Base-by-base conservation (phyloP, 108 stramenopile species). In the Aurantiochytrium sp. region DNA sequence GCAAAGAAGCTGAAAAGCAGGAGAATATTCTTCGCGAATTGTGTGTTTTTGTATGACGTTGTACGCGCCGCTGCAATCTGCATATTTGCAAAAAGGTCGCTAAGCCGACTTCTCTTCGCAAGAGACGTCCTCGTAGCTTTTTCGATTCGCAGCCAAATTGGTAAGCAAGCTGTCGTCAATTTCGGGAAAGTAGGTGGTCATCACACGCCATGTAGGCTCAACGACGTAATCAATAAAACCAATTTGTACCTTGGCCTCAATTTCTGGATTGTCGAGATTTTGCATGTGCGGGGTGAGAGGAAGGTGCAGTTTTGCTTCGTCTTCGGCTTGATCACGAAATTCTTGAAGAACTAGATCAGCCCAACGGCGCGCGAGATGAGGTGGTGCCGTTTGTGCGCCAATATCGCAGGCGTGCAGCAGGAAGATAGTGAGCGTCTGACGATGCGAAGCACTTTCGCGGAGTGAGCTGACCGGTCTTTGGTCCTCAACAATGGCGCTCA, bases 171-270 rank as follows among this genome's bases (percentile, higher is more conserved):
- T 25, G n/a, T 90, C 76, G 25, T 51, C 89, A 29, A 91, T 51
- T 5, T 88, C 91, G 44, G 92, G 90, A 44, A 94, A 92, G n/a
- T 92, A 87, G 8, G 58, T 64, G n/a, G 89, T 83, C n/a, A 90
- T n/a, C 23, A 57, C 59, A 55, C 91, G 42, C 76, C 87, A 92
- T 6, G 94, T 88, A 8, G 95, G 95, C 58, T 88, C 72, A 29
- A 94, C 94, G 76, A 94, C 93, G 51, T 91, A 94, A 19, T 89
- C 88, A 55, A 93, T 92, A 88, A 95, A 95, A 29, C 94, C 93
- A 1, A 94, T 91, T 58, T 95, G 95, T 44, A 91, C 42, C 60
- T 93, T 94, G 88, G 91, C 92, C 53, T 91, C 88, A 4, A 83
- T 64, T 44, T 59, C 72, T 58, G 93, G 88, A 57, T 89, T 87